Evolutionary conservation across 805 yeast species (phyloP).

Genomic region (Candida pseudofarinosa): DNA sequence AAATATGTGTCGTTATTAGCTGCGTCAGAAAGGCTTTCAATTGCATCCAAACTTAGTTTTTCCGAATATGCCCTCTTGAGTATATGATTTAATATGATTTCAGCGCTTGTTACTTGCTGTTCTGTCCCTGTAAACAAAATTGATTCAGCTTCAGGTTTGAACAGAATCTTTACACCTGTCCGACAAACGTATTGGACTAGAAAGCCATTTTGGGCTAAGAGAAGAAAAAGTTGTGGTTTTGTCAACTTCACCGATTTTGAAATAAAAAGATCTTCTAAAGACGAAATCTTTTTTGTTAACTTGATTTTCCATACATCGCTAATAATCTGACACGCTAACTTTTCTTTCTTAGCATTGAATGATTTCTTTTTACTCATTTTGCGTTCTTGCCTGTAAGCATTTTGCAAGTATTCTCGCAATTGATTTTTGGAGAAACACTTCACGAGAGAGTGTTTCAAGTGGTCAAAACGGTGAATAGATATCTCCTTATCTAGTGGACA

Average conservation of each 20-base stretch:
- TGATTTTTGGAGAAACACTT: constrained; percentile 14
- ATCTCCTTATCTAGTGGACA: constrained; percentile 8
- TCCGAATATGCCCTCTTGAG: constrained; percentile 24
- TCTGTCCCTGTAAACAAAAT: constrained; percentile 39
- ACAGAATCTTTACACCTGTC: constrained; percentile 36
- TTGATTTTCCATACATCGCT: constrained; percentile 30
- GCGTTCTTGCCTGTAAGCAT: constrained; percentile 2
- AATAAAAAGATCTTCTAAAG: constrained; percentile 28
- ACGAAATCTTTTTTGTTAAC: constrained; percentile 15
- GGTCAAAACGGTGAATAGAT: constrained; percentile 8
- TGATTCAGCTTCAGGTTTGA: constrained; percentile 21
- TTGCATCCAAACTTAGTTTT: constrained; percentile 27
- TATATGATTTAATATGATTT: constrained; percentile 32
- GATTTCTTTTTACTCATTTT: constrained; percentile 2
- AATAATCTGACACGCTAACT: constrained; percentile 25
- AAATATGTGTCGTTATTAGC: constrained; percentile 26
- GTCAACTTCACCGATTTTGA: constrained; percentile 29
- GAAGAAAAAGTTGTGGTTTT: constrained; percentile 37
- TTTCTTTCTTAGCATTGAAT: constrained; percentile 9
- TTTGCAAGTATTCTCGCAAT: constrained; percentile 8
- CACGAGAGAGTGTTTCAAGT: constrained; percentile 4
- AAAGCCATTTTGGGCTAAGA: constrained; percentile 35
- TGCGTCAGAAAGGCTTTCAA: constrained; percentile 22
- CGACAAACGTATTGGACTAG: constrained; percentile 37
- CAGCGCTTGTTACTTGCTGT: constrained; percentile 40